A percentile compares a stretch with the other conserved stretches of the same genome.
Evolutionary conservation across 306 rosid genomes (phyloP).

Genomic region (Quercus mongolica): DNA sequence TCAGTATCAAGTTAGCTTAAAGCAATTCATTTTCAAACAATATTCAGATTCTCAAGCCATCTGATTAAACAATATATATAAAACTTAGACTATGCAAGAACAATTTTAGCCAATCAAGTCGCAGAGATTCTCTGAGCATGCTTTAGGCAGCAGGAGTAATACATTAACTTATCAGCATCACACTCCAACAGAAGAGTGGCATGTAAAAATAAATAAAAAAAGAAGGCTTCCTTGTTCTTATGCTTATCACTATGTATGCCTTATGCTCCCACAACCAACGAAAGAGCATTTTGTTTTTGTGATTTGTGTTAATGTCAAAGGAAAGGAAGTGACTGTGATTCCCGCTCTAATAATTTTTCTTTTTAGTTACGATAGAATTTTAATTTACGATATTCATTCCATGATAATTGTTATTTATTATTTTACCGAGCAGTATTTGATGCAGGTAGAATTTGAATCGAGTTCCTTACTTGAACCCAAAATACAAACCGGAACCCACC

Average conservation of each 20-base stretch:
- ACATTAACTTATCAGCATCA: background rate
- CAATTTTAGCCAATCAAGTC: slow-evolving; percentile 13
- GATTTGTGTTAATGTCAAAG: background rate
- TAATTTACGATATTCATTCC: too few species aligned
- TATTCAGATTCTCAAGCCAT: slow-evolving; percentile 2
- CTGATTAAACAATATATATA: background rate
- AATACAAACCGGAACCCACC: too few species aligned
- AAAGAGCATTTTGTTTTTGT: background rate
- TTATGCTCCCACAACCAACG: background rate
- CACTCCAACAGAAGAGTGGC: background rate
- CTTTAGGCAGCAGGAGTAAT: background rate
- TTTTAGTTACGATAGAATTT: too few species aligned
- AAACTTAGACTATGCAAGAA: background rate
- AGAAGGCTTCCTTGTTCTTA: background rate
- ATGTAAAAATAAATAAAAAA: background rate
- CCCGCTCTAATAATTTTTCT: too few species aligned
- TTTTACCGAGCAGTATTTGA: too few species aligned
- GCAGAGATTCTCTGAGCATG: background rate
- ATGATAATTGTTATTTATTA: too few species aligned
- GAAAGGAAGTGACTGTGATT: too few species aligned
- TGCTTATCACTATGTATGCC: background rate
- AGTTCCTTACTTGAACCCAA: too few species aligned
- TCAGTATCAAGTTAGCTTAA: background rate
- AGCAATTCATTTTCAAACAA: background rate
- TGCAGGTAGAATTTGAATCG: too few species aligned